Percentiles rank a stretch among this genome's conserved stretches.
Conservation (phyloP, 192 early-diverging fungal genomes). For the Backusella tuberculispora region DNA sequence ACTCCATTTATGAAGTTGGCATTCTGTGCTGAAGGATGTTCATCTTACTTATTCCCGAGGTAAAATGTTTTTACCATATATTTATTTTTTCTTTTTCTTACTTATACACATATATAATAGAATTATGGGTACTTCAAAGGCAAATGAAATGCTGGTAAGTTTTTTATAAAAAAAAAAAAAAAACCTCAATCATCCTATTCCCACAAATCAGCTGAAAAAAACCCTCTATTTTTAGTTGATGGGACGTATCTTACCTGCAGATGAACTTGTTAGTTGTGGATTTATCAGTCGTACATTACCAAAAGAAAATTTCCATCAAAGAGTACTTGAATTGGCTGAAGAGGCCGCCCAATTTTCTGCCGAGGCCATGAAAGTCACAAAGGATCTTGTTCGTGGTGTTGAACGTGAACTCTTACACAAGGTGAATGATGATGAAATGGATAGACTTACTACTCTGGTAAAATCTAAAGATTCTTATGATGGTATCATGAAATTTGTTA, state of each 20-base stretch:
- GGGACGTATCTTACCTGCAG: constrained; percentile 53
- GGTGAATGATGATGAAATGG: constrained; percentile 61
- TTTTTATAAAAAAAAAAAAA: neutral
- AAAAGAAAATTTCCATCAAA: constrained; percentile 51
- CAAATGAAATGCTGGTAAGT: constrained; percentile 62
- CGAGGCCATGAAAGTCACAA: constrained; percentile 60
- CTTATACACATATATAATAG: constrained; percentile 26
- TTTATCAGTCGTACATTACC: constrained; percentile 59
- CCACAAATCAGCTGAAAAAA: no score
- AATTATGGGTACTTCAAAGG: constrained; percentile 64
- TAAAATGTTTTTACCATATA: no score
- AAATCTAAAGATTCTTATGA: constrained; percentile 22
- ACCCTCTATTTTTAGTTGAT: no score
- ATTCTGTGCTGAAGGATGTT: constrained; percentile 80
- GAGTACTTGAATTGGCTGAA: constrained; percentile 53
- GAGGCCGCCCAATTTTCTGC: constrained; percentile 56
- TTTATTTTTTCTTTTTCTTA: no score
- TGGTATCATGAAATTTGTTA: constrained; percentile 29
- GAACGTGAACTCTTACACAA: constrained; percentile 48
- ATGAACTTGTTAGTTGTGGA: constrained; percentile 62
- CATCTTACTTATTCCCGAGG: constrained; percentile 67
- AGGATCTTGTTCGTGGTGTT: constrained; percentile 53
- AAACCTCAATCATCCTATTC: no score
- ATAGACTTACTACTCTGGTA: constrained; percentile 48
- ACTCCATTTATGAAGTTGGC: constrained; percentile 78